A percentile compares a stretch with the other conserved stretches of the same genome.
phyloP scores from a whole-genome alignment of 768 basidiomycete species.

The Auricularia heimuer region DNA sequence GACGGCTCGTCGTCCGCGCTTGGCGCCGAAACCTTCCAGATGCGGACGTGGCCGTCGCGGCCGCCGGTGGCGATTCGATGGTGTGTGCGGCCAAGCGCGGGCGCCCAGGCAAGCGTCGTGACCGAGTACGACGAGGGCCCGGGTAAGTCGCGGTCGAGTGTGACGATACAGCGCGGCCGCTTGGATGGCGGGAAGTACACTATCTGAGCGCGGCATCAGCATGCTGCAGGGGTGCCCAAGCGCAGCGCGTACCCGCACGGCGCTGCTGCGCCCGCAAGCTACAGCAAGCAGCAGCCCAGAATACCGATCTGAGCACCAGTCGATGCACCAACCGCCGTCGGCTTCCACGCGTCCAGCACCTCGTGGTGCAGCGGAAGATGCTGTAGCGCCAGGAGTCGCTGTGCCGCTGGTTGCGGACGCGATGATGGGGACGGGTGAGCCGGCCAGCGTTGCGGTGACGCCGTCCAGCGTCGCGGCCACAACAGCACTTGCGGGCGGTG shows the following conservation, averaged over 20 bases:
- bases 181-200: constrained; percentile 10
- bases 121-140: constrained; percentile 46
- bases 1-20: constrained; percentile 34
- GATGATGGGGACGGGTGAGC: not conserved
- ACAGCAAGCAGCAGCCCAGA: constrained; percentile 84
- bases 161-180: constrained; percentile 51
- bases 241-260: constrained; percentile 53
- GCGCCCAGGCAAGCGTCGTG: constrained; percentile 86
- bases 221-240: not conserved
- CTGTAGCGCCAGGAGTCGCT: not conserved
- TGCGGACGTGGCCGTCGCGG: constrained; percentile 78
- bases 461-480: not conserved
- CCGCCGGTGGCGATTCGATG: constrained; percentile 89
- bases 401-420: not conserved
- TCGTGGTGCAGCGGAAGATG: not conserved
- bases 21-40: constrained; percentile 75
- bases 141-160: constrained; percentile 10
- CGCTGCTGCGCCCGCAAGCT: constrained; percentile 58
- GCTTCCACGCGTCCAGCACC: constrained; percentile 64
- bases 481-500: not conserved
- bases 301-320: constrained; percentile 93
- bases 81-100: constrained; percentile 86
- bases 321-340: constrained; percentile 85
- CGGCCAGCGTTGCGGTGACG: not conserved
- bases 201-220: too few relatives aligned